Percentiles rank a stretch among this genome's conserved stretches.
Conservation (phyloP, 2,329 filamentous ascomycete species). For the Colletotrichum neosansevieriae region DNA sequence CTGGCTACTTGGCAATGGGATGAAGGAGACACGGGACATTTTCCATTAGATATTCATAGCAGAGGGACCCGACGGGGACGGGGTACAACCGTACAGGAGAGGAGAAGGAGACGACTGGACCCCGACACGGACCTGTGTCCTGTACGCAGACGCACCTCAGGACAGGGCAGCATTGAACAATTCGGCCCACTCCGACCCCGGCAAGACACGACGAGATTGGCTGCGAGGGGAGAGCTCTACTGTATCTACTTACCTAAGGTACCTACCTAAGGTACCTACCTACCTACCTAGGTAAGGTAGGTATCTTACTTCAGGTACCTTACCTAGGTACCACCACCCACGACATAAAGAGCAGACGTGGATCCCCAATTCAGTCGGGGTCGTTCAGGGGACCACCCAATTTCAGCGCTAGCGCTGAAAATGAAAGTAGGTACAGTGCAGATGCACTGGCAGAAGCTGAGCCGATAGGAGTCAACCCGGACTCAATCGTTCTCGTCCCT, state of each 20-base stretch:
- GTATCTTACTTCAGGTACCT: too few relatives aligned
- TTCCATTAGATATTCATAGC: conserved; percentile 39
- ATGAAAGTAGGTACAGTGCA: conserved; percentile 13
- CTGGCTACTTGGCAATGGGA: conserved; percentile 38
- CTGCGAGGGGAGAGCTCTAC: background rate
- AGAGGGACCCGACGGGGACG: conserved; percentile 19
- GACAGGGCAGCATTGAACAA: conserved; percentile 4
- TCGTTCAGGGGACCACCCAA: conserved; percentile 37
- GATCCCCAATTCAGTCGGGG: conserved; percentile 17
- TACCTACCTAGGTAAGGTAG: too few relatives aligned
- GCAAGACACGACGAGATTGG: conserved; percentile 29
- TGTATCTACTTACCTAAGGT: too few relatives aligned
- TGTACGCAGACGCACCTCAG: background rate
- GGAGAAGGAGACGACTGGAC: conserved; percentile 26
- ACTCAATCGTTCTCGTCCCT: background rate
- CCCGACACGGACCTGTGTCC: conserved; percentile 26
- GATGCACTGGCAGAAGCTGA: conserved; percentile 18
- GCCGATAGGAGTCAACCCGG: background rate
- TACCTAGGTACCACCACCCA: too few relatives aligned
- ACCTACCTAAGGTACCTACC: too few relatives aligned
- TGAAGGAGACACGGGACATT: conserved; percentile 38
- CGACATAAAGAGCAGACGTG: conserved; percentile 25
- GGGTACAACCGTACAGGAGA: conserved; percentile 22
- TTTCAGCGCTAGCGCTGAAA: conserved; percentile 16
- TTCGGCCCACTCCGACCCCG: conserved; percentile 19